Base-by-base conservation (phyloP, 2,329 filamentous ascomycete species). In the Colletotrichum zoysiae region DNA sequence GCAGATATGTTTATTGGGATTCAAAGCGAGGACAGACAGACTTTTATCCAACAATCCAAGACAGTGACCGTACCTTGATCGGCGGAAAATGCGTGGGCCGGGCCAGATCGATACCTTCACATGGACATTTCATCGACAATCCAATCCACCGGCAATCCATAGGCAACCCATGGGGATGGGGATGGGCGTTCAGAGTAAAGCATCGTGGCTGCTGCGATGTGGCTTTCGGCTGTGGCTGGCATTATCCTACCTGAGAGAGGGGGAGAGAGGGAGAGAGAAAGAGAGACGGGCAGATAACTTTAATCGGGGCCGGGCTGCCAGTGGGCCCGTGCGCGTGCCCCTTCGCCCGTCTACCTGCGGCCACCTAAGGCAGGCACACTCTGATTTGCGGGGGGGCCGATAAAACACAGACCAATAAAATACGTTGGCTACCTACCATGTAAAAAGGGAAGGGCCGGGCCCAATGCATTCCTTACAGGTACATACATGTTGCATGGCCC, bases 231-330 rank as follows among this genome's bases (percentile, higher is more conserved):
- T 40, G 35, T 46, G 46, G 48, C n/a, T 64, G 57, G 40, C 14
- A 16, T 5, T 42, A 2, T 35, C 8, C 35, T 35, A 35, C 35
- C 35, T 35, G 1, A 7, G 5, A 35, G 33, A 35, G 33, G 8
- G 35, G 9, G 26, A 1, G 14, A 42, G 20, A 30, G n/a, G n/a
- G n/a, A n/a, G n/a, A n/a, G n/a, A n/a, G n/a, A n/a, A n/a, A n/a
- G n/a, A n/a, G n/a, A 42, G 50, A 42, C 64, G 38, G 57, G 68
- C 42, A 48, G 57, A 67, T 62, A 71, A 71, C 68, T 58, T 68
- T 63, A 68, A 68, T 58, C 57, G 65, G 57, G 35, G 58, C 68
- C 68, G 42, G 42, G 16, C 42, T 44, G 20, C 46, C 23, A 62
- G 20, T 48, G 57, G 44, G 38, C 40, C 14, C 12, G 14, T 42